phyloP scores from a whole-genome alignment of 495 filamentous ascomycete genomes.

The Cairneyella variabilis region DNA sequence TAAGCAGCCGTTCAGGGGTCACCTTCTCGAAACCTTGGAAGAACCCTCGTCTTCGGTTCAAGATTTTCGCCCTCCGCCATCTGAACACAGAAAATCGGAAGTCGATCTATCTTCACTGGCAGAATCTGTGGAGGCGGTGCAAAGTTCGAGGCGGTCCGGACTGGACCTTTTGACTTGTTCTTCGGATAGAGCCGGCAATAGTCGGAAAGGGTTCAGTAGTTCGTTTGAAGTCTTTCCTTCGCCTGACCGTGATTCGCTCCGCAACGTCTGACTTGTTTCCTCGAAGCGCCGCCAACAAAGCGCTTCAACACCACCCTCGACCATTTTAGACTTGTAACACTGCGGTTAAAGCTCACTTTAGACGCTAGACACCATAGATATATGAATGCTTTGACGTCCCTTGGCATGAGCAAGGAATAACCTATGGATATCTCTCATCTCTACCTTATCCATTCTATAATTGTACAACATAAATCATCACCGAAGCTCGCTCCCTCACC shows the following conservation, averaged over 20 bases:
- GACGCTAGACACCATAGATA: too few relatives aligned
- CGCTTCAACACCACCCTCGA: not conserved
- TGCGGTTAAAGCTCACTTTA: conserved; percentile 6
- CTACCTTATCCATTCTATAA: not conserved
- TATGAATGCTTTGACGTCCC: not conserved
- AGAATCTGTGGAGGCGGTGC: conserved; percentile 1
- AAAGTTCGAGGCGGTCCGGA: not conserved
- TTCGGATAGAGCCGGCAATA: conserved; percentile 1
- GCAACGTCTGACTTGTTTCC: too few relatives aligned
- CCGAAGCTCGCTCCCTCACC: conserved; percentile 16
- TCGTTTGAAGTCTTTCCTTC: too few relatives aligned
- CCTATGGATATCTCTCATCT: not conserved
- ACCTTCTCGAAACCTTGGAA: not conserved
- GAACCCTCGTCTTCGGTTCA: not conserved
- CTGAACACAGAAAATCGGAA: not conserved
- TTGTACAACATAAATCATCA: too few relatives aligned
- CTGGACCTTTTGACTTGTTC: not conserved
- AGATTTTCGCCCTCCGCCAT: not conserved
- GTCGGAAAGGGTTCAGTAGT: too few relatives aligned
- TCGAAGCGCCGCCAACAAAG: not conserved
- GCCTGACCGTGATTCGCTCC: too few relatives aligned
- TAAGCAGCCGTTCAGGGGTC: not conserved
- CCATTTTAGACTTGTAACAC: conserved; percentile 9
- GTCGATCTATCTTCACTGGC: too few relatives aligned
- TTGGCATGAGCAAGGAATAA: not conserved